A percentile compares a stretch with the other conserved stretches of the same genome.
phyloP scores from a whole-genome alignment of 805 yeast species.

The Suhomyces prunicola region DNA sequence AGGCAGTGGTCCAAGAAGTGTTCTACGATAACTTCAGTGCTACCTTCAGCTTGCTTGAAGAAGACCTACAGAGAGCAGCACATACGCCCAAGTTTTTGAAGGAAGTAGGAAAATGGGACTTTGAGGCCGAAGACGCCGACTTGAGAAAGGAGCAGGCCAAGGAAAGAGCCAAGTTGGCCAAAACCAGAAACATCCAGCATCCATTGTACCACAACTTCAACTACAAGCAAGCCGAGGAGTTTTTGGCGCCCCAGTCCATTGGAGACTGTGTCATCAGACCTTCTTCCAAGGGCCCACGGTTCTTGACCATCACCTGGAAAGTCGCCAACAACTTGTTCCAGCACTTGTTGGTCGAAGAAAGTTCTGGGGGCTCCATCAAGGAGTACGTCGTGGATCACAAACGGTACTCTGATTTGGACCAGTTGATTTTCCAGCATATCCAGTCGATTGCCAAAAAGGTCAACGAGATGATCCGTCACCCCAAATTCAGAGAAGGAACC shows the following conservation, averaged over 20 bases:
- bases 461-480: conserved; percentile 79
- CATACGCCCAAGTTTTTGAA: conserved; percentile 42
- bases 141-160: conserved; percentile 52
- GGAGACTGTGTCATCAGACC: conserved; percentile 96
- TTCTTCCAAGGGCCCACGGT: conserved; percentile 84
- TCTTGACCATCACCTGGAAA: conserved; percentile 93
- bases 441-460: conserved; percentile 80
- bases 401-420: conserved; percentile 85
- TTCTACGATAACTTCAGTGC: conserved; percentile 76
- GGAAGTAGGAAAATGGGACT: conserved; percentile 75
- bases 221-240: conserved; percentile 87
- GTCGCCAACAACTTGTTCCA: conserved; percentile 88
- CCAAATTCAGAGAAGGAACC: conserved; percentile 83
- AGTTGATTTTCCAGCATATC: conserved; percentile 81
- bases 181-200: conserved; percentile 81
- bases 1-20: conserved; percentile 69
- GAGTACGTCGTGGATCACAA: conserved; percentile 63
- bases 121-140: conserved; percentile 69
- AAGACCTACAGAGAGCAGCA: conserved; percentile 57
- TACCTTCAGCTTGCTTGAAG: conserved; percentile 64
- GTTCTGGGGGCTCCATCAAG: conserved; percentile 52
- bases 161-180: conserved; percentile 64
- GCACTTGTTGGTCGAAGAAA: conserved; percentile 83
- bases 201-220: conserved; percentile 84
- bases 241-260: conserved; percentile 78